phyloP scores from a whole-genome alignment of 208 protist genomes.

The Wallacemonas collosoma region DNA sequence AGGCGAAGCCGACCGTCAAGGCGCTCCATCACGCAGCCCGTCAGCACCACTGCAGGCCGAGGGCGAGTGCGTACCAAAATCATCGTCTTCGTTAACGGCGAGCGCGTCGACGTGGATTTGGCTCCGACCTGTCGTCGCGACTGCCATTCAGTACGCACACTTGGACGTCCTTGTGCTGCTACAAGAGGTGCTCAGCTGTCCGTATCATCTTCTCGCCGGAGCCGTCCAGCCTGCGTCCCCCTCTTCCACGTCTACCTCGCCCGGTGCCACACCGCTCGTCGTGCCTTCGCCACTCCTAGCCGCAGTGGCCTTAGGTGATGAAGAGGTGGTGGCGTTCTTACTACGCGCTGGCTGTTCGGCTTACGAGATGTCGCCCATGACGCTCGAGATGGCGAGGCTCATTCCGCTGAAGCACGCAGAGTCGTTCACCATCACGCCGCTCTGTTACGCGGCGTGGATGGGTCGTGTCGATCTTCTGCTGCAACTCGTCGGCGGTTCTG shows the following conservation, averaged over 20 bases:
- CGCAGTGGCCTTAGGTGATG: constrained; percentile 41
- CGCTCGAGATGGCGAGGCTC: constrained; percentile 19
- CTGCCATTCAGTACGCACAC: constrained; percentile 38
- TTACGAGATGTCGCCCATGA: constrained; percentile 25
- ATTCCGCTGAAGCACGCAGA: constrained; percentile 30
- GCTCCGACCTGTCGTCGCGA: constrained; percentile 45
- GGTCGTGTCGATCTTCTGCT: constrained; percentile 41
- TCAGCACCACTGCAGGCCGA: not conserved
- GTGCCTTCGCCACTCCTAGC: constrained; percentile 29
- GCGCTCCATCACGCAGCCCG: not conserved
- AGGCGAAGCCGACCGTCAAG: not conserved
- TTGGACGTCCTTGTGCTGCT: constrained; percentile 49
- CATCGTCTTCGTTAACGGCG: constrained; percentile 1
- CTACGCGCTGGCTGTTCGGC: constrained; percentile 42
- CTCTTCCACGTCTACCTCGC: not conserved
- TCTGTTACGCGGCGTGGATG: constrained; percentile 65
- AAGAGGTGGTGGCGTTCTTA: constrained; percentile 47
- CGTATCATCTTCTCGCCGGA: constrained; percentile 21
- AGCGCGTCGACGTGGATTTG: constrained; percentile 15
- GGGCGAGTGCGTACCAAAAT: too few relatives aligned
- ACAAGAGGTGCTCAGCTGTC: constrained; percentile 38
- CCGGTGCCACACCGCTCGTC: constrained; percentile 6
- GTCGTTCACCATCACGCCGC: constrained; percentile 41
- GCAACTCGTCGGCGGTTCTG: constrained; percentile 34
- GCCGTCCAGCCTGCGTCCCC: not conserved